These are phyloP conservation scores for Alternaria sp. DNA, from an alignment of 2,329 filamentous ascomycete species.

Conservation along the genomic window DNA sequence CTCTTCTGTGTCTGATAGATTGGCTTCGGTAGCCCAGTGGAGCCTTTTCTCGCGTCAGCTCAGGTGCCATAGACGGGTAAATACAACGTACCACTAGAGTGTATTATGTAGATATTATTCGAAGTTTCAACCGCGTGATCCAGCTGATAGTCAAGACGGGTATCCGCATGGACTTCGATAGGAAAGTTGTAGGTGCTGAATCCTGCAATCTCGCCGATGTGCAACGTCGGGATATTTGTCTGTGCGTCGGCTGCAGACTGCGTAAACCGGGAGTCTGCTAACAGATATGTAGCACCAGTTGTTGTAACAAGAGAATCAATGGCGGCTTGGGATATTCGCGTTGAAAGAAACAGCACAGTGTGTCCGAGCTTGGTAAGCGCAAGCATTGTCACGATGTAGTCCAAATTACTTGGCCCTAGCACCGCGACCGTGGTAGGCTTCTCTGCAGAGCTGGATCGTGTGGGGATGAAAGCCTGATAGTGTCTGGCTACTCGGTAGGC, in stretches of 20 bases:
- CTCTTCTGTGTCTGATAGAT: constrained; percentile 65
- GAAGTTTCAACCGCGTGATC: constrained; percentile 26
- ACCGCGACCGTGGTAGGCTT: constrained; percentile 55
- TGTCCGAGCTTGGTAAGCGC: constrained; percentile 66
- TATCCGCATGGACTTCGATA: constrained; percentile 38
- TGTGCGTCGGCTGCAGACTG: constrained; percentile 41
- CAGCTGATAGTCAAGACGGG: constrained; percentile 34
- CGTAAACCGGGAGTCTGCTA: constrained; percentile 40
- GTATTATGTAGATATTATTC: constrained; percentile 37
- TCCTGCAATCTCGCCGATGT: constrained; percentile 27
- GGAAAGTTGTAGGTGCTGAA: constrained; percentile 27
- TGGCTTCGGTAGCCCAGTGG: constrained; percentile 70
- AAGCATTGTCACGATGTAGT: constrained; percentile 64
- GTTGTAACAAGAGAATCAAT: constrained; percentile 56
- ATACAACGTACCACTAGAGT: constrained; percentile 36
- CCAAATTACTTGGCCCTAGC: constrained; percentile 63
- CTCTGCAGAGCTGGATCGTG: constrained; percentile 20
- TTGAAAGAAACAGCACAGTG: constrained; percentile 65
- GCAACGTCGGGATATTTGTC: constrained; percentile 14
- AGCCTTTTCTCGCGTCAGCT: constrained; percentile 51
- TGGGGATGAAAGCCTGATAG: constrained; percentile 32
- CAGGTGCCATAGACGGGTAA: neutral
- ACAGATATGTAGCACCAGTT: constrained; percentile 33
- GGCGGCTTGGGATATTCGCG: constrained; percentile 61
- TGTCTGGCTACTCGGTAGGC: constrained; percentile 40